Conservation (phyloP, 352 stramenopile species). For the Blastocystis hominis region DNA sequence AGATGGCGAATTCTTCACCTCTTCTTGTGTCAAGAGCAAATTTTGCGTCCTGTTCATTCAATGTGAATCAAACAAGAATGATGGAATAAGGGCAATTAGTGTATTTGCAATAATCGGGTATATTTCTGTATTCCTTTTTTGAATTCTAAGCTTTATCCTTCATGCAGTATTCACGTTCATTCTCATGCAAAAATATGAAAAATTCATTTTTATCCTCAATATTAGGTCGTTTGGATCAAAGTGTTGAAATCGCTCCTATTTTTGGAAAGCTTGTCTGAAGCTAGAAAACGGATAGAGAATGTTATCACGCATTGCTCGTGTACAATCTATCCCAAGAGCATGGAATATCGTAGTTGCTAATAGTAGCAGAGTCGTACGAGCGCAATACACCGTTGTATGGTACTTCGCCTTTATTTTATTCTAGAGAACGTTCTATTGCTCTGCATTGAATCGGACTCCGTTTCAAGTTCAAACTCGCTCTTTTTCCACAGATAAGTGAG, state of each 20-base stretch:
- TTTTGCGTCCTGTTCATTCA: not conserved
- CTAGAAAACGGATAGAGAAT: not conserved
- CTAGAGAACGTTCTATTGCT: not conserved
- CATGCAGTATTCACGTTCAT: too few relatives aligned
- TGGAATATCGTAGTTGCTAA: not conserved
- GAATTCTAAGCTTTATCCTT: too few relatives aligned
- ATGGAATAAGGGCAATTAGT: not conserved
- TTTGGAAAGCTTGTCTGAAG: not conserved
- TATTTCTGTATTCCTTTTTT: not conserved
- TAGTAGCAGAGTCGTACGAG: not conserved
- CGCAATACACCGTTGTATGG: not conserved
- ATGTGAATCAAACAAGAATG: not conserved
- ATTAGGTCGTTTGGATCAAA: too few relatives aligned
- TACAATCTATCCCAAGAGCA: not conserved
- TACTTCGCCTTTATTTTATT: not conserved
- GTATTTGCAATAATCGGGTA: not conserved
- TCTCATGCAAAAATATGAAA: too few relatives aligned
- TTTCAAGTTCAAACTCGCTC: not conserved
- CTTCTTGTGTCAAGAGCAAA: not conserved
- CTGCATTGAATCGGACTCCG: not conserved
- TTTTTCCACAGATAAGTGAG: slow-evolving; percentile 16
- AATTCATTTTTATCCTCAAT: too few relatives aligned
- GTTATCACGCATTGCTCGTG: not conserved
- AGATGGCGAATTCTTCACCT: slow-evolving; percentile 39
- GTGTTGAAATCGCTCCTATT: too few relatives aligned